A percentile compares a stretch with the other conserved stretches of the same genome.
Conservation (phyloP, 1,284 basidiomycete genomes). For the Apiotrichum siamense region DNA sequence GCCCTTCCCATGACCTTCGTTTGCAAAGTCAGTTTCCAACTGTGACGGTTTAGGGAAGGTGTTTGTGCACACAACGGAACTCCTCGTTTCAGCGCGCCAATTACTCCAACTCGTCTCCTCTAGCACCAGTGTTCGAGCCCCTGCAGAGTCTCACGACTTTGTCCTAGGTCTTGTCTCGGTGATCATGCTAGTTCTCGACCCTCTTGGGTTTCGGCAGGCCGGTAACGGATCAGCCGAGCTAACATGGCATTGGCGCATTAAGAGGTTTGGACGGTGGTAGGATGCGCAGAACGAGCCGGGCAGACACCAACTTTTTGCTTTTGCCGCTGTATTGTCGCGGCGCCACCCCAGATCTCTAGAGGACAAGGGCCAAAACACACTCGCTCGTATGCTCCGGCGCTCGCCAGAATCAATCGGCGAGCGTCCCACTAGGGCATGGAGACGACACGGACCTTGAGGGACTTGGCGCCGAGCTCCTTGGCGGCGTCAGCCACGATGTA, state of each 20-base stretch:
- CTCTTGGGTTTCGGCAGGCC: constrained; percentile 32
- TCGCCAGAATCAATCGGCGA: too few relatives aligned
- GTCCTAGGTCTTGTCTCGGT: constrained; percentile 35
- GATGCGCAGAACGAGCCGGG: constrained; percentile 43
- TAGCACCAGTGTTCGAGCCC: constrained; percentile 46
- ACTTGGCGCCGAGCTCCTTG: constrained; percentile 64
- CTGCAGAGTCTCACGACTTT: constrained; percentile 38
- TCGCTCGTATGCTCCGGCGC: too few relatives aligned
- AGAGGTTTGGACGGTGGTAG: constrained; percentile 42
- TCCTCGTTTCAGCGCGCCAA: constrained; percentile 41
- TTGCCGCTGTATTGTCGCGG: too few relatives aligned
- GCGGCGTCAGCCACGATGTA: constrained; percentile 78
- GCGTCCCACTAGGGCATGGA: constrained; percentile 86
- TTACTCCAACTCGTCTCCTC: constrained; percentile 35
- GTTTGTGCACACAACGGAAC: constrained; percentile 36
- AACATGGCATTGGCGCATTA: constrained; percentile 41
- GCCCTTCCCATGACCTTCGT: too few relatives aligned
- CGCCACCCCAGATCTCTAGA: too few relatives aligned
- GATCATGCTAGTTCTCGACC: constrained; percentile 34
- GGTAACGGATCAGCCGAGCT: constrained; percentile 46
- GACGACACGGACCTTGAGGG: constrained; percentile 75
- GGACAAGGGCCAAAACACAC: too few relatives aligned
- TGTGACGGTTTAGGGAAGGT: constrained; percentile 44
- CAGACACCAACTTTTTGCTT: constrained; percentile 43
- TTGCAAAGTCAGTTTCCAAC: constrained; percentile 4